phyloP scores from a whole-genome alignment of 768 basidiomycete genomes.

The Suillus lakei region DNA sequence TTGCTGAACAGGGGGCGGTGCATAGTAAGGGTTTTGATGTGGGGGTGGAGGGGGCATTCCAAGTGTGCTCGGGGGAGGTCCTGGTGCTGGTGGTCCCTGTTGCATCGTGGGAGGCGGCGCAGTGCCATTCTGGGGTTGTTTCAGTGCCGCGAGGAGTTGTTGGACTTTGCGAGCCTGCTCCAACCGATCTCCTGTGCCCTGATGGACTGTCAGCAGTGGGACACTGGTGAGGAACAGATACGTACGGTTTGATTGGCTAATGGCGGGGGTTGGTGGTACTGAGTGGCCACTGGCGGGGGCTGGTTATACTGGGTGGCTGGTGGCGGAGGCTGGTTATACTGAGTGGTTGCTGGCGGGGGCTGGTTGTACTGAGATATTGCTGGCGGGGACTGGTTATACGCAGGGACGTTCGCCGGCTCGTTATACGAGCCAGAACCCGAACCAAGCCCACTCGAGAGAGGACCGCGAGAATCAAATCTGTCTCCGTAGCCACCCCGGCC shows the following conservation, averaged over 20 bases:
- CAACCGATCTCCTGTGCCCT: conserved; percentile 75
- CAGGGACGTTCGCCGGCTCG: conserved; percentile 28
- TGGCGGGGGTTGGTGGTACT: conserved; percentile 32
- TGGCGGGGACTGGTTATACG: conserved; percentile 33
- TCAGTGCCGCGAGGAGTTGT: conserved; percentile 80
- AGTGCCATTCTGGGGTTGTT: conserved; percentile 59
- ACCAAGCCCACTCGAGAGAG: conserved; percentile 28
- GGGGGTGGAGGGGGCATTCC: conserved; percentile 39
- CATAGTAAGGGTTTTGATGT: conserved; percentile 42
- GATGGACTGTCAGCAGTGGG: conserved; percentile 7
- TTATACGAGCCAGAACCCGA: conserved; percentile 24
- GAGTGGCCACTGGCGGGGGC: conserved; percentile 17
- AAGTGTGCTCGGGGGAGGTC: conserved; percentile 39
- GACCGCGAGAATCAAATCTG: conserved; percentile 47
- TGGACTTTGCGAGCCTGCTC: conserved; percentile 90
- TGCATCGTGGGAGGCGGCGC: conserved; percentile 18
- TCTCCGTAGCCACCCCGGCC: conserved; percentile 48
- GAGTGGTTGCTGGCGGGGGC: conserved; percentile 22
- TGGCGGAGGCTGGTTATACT: conserved; percentile 31
- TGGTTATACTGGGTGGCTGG: conserved; percentile 30
- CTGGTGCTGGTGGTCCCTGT: conserved; percentile 31
- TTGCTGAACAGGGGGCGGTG: conserved; percentile 40
- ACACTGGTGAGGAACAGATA: conserved; percentile 3
- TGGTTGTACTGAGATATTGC: conserved; percentile 1
- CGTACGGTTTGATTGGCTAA: conserved; percentile 35